phyloP scores from a whole-genome alignment of 106 monocot genomes.

The Amphibolis antarctica region DNA sequence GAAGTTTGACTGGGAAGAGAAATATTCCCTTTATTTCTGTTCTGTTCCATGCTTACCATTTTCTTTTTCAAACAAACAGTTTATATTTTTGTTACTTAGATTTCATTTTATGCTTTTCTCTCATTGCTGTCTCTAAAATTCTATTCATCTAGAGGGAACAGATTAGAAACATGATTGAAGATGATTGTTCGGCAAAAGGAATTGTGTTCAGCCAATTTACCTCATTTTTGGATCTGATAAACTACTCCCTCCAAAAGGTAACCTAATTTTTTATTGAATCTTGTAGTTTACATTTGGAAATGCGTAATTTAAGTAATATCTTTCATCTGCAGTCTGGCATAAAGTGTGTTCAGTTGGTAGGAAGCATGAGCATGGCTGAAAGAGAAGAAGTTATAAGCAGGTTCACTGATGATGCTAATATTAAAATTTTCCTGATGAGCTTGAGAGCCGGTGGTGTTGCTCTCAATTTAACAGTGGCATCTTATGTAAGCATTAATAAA shows the following conservation, averaged over 20 bases:
- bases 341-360: slow-evolving; percentile 68
- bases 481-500: slow-evolving; percentile 37
- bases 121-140: background rate
- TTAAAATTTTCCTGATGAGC: slow-evolving; percentile 83
- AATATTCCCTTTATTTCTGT: no score
- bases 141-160: slow-evolving; percentile 52
- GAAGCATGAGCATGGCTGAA: slow-evolving; percentile 66
- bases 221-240: slow-evolving; percentile 79
- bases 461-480: slow-evolving; percentile 79
- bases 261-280: background rate
- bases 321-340: slow-evolving; percentile 55
- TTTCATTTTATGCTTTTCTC: background rate
- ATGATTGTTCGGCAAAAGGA: slow-evolving; percentile 81
- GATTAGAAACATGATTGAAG: slow-evolving; percentile 80
- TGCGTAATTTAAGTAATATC: slow-evolving; percentile 12
- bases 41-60: no score
- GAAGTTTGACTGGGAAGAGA: no score
- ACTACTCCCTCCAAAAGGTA: slow-evolving; percentile 60
- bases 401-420: slow-evolving; percentile 52
- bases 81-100: background rate
- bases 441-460: slow-evolving; percentile 95
- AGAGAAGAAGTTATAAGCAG: slow-evolving; percentile 70
- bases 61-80: no score
- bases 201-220: slow-evolving; percentile 92
- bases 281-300: background rate